Evolutionary conservation across 805 yeast species (phyloP).

Genomic region (Candida wancherniae): DNA sequence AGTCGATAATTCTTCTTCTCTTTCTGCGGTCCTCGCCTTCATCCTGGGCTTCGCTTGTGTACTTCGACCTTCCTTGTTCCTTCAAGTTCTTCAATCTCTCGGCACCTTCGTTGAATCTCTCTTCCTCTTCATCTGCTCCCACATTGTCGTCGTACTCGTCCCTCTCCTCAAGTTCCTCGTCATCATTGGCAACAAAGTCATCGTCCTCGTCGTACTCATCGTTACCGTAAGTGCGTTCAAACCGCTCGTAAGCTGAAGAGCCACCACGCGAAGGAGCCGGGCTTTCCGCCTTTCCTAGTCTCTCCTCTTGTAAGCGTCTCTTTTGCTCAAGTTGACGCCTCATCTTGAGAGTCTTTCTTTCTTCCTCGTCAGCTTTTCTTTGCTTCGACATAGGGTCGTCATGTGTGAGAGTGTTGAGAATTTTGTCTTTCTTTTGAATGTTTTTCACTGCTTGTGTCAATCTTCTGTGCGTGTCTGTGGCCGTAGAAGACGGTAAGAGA

Average conservation of each 20-base stretch:
- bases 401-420: constrained; percentile 49
- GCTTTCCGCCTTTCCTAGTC: constrained; percentile 44
- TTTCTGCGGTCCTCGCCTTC: constrained; percentile 33
- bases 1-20: constrained; percentile 46
- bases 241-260: constrained; percentile 35
- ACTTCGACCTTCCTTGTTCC: constrained; percentile 51
- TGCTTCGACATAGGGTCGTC: constrained; percentile 70
- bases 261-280: constrained; percentile 20
- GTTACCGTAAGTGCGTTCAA: constrained; percentile 32
- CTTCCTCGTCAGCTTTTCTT: constrained; percentile 62
- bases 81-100: constrained; percentile 54
- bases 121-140: constrained; percentile 45
- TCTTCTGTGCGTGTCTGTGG: constrained; percentile 74
- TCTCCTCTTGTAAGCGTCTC: constrained; percentile 55
- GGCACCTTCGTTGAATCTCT: constrained; percentile 49
- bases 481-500: constrained; percentile 87
- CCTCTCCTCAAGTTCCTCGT: constrained; percentile 32
- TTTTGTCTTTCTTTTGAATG: constrained; percentile 43
- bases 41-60: constrained; percentile 28
- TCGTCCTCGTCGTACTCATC: constrained; percentile 38
- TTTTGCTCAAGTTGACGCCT: constrained; percentile 64
- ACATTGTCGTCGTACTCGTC: constrained; percentile 32
- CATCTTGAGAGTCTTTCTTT: constrained; percentile 50
- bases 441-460: constrained; percentile 66
- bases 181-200: constrained; percentile 43